Evolutionary conservation across 139 green algal species (phyloP).

Genomic region (Diplosphaera chodatii): DNA sequence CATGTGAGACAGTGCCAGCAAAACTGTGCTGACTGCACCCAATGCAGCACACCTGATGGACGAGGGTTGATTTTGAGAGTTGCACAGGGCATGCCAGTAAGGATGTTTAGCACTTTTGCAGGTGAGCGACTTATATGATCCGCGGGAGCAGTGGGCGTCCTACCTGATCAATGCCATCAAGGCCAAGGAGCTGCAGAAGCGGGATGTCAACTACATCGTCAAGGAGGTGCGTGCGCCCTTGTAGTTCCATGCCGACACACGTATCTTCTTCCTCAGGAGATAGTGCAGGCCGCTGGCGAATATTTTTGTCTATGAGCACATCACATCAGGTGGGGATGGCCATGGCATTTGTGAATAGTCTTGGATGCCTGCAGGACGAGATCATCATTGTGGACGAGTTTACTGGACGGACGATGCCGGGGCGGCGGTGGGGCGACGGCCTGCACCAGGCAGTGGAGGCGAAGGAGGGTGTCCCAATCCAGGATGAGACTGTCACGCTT

Average conservation of each 20-base stretch:
- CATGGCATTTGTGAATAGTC: too few relatives aligned
- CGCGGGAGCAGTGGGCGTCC: constrained; percentile 87
- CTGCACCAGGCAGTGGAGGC: constrained; percentile 95
- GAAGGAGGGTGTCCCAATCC: constrained; percentile 93
- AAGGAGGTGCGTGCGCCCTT: background rate
- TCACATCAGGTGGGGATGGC: background rate
- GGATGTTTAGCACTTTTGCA: background rate
- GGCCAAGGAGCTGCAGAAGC: constrained; percentile 93
- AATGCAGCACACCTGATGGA: background rate
- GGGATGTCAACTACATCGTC: constrained; percentile 95
- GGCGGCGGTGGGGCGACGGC: constrained; percentile 85
- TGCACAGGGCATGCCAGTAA: too few relatives aligned
- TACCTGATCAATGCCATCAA: constrained; percentile 98
- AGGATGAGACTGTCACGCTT: constrained; percentile 93
- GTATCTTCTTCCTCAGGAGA: too few relatives aligned
- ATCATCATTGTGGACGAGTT: constrained; percentile 99
- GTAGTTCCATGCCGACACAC: too few relatives aligned
- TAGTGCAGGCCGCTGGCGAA: too few relatives aligned
- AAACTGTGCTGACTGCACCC: background rate
- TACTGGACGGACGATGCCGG: constrained; percentile 91
- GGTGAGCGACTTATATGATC: constrained; percentile 93
- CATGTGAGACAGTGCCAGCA: too few relatives aligned
- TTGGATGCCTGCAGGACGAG: constrained; percentile 28
- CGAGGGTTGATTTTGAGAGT: too few relatives aligned
- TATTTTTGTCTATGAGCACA: too few relatives aligned